Evolutionary conservation across 495 filamentous ascomycete species (phyloP).

Genomic region (Talaromyces thailandensis): DNA sequence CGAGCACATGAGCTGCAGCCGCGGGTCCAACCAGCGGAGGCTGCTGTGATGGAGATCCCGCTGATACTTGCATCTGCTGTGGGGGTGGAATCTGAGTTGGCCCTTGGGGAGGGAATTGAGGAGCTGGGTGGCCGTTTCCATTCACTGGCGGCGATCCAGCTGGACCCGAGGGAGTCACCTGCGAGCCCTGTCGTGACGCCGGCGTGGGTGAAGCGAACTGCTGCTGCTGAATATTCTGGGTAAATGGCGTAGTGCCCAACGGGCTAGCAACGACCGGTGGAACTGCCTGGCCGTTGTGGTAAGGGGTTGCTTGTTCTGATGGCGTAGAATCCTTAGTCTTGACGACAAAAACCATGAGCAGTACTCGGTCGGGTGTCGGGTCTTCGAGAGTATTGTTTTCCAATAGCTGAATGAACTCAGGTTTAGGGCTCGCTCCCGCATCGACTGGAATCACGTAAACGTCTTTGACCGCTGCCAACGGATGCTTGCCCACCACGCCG

Average conservation of each 20-base stretch:
- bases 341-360: conserved; percentile 71
- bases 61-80: conserved; percentile 11
- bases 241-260: conserved; percentile 29
- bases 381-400: conserved; percentile 63
- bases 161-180: conserved; percentile 14
- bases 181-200: conserved; percentile 15
- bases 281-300: conserved; percentile 23
- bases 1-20: conserved; percentile 49
- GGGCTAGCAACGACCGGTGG: conserved; percentile 32
- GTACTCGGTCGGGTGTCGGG: conserved; percentile 54
- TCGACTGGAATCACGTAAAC: conserved; percentile 72
- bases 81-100: conserved; percentile 21
- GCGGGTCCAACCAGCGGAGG: conserved; percentile 32
- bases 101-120: conserved; percentile 16
- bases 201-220: conserved; percentile 20
- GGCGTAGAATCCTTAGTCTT: conserved; percentile 34
- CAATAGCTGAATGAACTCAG: conserved; percentile 70
- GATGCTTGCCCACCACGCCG: conserved; percentile 68
- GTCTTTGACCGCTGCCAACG: conserved; percentile 59
- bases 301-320: conserved; percentile 38
- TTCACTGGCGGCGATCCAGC: not conserved
- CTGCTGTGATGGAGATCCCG: conserved; percentile 14
- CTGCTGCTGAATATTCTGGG: conserved; percentile 22
- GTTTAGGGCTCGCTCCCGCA: conserved; percentile 44
- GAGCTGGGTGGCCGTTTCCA: not conserved